Evolutionary conservation across 2,329 filamentous ascomycete genomes (phyloP).

Genomic region (Aspergillus sp.): DNA sequence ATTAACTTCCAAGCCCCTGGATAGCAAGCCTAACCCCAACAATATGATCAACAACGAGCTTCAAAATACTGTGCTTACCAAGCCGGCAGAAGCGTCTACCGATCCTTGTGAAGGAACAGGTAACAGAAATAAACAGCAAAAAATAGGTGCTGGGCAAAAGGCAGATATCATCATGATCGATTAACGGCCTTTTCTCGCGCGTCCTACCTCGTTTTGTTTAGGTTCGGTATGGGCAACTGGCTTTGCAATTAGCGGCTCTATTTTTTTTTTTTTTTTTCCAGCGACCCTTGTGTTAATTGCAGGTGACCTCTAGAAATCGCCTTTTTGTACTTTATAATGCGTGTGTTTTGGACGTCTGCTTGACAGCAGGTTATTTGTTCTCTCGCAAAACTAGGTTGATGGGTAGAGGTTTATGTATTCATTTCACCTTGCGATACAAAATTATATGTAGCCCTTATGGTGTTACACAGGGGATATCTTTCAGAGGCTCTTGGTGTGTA

Average conservation of each 20-base stretch:
- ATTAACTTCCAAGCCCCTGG: neutral
- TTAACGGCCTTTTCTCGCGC: slow-evolving; percentile 10
- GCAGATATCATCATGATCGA: slow-evolving; percentile 41
- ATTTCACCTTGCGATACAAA: neutral
- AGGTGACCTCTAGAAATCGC: neutral
- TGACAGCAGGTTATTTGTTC: neutral
- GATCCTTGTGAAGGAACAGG: neutral
- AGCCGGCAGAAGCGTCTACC: neutral
- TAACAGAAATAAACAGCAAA: slow-evolving; percentile 3
- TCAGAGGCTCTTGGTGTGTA: too few species aligned
- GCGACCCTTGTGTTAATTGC: neutral
- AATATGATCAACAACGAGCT: neutral
- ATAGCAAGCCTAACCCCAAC: neutral
- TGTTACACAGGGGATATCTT: too few species aligned
- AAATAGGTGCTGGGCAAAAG: slow-evolving; percentile 8
- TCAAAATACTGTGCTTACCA: neutral
- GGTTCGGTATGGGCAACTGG: neutral
- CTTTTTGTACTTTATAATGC: neutral
- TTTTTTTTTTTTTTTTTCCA: neutral
- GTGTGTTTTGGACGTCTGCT: neutral
- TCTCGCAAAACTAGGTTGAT: neutral
- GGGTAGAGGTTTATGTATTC: neutral
- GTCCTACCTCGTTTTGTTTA: neutral
- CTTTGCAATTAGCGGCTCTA: slow-evolving; percentile 7
- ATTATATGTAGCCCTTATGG: neutral